These are phyloP conservation scores for Blumeriella jaapii DNA, from an alignment of 2,329 filamentous ascomycete species.

Conservation along the genomic window DNA sequence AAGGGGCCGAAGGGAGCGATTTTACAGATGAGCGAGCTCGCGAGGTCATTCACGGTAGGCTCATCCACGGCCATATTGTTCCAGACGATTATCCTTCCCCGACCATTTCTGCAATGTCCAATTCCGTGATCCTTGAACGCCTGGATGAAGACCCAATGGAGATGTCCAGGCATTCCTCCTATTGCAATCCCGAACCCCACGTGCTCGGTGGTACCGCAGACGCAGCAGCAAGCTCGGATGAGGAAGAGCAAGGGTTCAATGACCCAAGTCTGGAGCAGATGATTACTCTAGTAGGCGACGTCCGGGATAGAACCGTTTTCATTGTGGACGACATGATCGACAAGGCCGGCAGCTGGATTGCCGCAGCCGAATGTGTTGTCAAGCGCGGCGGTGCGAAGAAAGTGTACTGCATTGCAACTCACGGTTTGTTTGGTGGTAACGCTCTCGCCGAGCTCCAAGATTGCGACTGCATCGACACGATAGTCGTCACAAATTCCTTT, in stretches of 20 bases:
- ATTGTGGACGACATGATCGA: slow-evolving; percentile 99
- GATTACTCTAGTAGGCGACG: slow-evolving; percentile 94
- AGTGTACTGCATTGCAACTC: slow-evolving; percentile 96
- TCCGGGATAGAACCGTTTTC: slow-evolving; percentile 77
- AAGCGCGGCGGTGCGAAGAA: slow-evolving; percentile 85
- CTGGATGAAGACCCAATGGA: slow-evolving; percentile 72
- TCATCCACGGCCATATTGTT: slow-evolving; percentile 91
- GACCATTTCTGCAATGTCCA: slow-evolving; percentile 55
- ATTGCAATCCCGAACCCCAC: slow-evolving; percentile 59
- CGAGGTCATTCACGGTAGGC: slow-evolving; percentile 82
- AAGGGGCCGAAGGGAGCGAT: slow-evolving; percentile 12
- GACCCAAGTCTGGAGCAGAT: slow-evolving; percentile 79
- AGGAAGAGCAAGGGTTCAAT: slow-evolving; percentile 82
- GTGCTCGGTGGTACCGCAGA: slow-evolving; percentile 74
- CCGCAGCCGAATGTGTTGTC: slow-evolving; percentile 89
- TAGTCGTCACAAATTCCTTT: slow-evolving; percentile 96
- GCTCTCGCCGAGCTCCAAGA: slow-evolving; percentile 80
- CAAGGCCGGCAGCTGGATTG: slow-evolving; percentile 93
- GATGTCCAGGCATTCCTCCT: slow-evolving; percentile 67
- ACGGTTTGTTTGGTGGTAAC: slow-evolving; percentile 86
- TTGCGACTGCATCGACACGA: slow-evolving; percentile 86
- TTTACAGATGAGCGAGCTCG: slow-evolving; percentile 60
- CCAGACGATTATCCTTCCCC: slow-evolving; percentile 86
- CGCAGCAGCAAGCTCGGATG: slow-evolving; percentile 71
- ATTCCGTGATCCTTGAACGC: slow-evolving; percentile 37